A percentile compares a stretch with the other conserved stretches of the same genome.
These are phyloP conservation scores for Aegle marmelos DNA, from an alignment of 345 rosid species.

Conservation along the genomic window DNA sequence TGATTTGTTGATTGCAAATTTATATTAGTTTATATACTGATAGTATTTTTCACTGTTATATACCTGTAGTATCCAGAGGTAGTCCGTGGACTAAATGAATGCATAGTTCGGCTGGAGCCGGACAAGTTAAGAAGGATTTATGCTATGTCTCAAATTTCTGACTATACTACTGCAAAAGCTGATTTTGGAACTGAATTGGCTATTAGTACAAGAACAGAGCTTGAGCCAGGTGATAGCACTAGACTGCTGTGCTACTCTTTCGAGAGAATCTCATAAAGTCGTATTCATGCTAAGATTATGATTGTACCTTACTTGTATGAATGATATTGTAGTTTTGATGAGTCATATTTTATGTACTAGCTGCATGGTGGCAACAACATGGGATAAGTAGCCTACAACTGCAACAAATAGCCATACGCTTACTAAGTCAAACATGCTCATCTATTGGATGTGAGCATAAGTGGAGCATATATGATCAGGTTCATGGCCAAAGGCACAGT, in stretches of 20 bases:
- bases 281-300: not conserved
- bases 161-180: slow-evolving; percentile 41
- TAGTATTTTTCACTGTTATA: not conserved
- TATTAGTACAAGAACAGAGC: slow-evolving; percentile 40
- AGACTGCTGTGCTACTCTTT: not conserved
- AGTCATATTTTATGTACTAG: slow-evolving; percentile 16
- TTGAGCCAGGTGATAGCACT: slow-evolving; percentile 41
- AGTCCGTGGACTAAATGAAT: slow-evolving; percentile 42
- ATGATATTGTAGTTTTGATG: not conserved
- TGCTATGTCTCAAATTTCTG: slow-evolving; percentile 37
- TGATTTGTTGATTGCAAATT: slow-evolving; percentile 1
- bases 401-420: slow-evolving; percentile 31
- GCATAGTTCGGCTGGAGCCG: slow-evolving; percentile 41
- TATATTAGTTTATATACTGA: not conserved
- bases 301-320: not conserved
- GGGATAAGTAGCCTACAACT: slow-evolving; percentile 33
- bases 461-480: slow-evolving; percentile 33
- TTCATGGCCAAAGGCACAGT: slow-evolving; percentile 23
- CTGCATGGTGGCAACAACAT: slow-evolving; percentile 43
- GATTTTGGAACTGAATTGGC: slow-evolving; percentile 51
- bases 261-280: not conserved
- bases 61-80: slow-evolving; percentile 34
- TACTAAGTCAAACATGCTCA: slow-evolving; percentile 38
- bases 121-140: slow-evolving; percentile 33
- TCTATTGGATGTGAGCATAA: slow-evolving; percentile 23